Conservation (phyloP, 176 grass and related monocot genomes). For the Calamus simplicifolius region DNA sequence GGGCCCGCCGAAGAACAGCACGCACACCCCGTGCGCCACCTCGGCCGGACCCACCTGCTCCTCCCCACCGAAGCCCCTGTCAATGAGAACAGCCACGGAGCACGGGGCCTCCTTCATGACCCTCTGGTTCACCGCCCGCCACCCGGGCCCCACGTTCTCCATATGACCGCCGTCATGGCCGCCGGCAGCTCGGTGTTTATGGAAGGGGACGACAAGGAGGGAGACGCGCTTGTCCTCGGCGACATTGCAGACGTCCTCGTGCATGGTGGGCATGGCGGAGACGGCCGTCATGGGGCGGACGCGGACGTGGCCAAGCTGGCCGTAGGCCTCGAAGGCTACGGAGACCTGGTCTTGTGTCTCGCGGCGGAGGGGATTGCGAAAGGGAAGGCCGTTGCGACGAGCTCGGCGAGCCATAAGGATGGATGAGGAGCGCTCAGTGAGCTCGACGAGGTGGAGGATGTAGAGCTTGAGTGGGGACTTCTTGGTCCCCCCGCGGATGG, state of each 20-base stretch:
- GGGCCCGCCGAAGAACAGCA: slow-evolving; percentile 76
- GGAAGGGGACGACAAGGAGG: slow-evolving; percentile 66
- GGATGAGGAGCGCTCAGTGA: slow-evolving; percentile 79
- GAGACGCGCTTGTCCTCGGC: slow-evolving; percentile 71
- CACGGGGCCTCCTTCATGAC: slow-evolving; percentile 62
- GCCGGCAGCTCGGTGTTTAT: slow-evolving; percentile 28
- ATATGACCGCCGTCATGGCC: slow-evolving; percentile 14
- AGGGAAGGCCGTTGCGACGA: slow-evolving; percentile 45
- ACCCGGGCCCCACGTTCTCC: slow-evolving; percentile 52
- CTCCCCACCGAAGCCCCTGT: slow-evolving; percentile 61
- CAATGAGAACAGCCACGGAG: slow-evolving; percentile 69
- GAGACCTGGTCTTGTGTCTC: slow-evolving; percentile 42
- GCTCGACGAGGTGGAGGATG: slow-evolving; percentile 83
- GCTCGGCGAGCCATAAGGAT: slow-evolving; percentile 65
- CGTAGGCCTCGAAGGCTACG: slow-evolving; percentile 69
- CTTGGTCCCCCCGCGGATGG: slow-evolving; percentile 42
- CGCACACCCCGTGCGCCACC: slow-evolving; percentile 62
- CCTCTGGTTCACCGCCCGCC: slow-evolving; percentile 58
- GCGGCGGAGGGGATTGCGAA: slow-evolving; percentile 22
- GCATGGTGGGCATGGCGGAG: slow-evolving; percentile 72
- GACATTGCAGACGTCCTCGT: slow-evolving; percentile 66
- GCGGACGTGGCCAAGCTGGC: slow-evolving; percentile 55
- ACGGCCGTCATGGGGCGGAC: slow-evolving; percentile 68
- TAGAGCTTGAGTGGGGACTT: slow-evolving; percentile 59
- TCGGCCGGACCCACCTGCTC: slow-evolving; percentile 52